These are phyloP conservation scores for Aspergillus cavernicola DNA, from an alignment of 495 filamentous ascomycete species.

Conservation along the genomic window DNA sequence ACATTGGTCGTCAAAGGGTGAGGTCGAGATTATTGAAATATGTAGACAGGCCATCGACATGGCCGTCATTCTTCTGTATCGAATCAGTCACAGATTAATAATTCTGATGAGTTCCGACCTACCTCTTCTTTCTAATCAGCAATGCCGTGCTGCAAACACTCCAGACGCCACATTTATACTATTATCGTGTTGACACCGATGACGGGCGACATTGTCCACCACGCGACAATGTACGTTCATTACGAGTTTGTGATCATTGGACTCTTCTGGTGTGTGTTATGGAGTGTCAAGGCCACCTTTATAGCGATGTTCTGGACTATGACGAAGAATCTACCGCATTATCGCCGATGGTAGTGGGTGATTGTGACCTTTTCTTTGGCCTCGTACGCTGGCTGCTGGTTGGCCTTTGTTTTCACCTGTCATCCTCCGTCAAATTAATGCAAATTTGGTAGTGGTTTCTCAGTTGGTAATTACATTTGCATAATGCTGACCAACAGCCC, in stretches of 20 bases:
- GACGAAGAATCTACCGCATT: constrained; percentile 33
- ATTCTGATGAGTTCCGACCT: too few species aligned
- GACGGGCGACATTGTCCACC: constrained; percentile 22
- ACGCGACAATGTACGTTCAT: constrained; percentile 24
- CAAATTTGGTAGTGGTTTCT: constrained; percentile 23
- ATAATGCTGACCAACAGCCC: neutral
- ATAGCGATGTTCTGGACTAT: constrained; percentile 44
- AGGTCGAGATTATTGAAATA: too few species aligned
- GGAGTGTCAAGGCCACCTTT: constrained; percentile 47
- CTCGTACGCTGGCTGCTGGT: constrained; percentile 35
- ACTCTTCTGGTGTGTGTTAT: constrained; percentile 46
- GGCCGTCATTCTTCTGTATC: too few species aligned
- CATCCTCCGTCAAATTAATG: constrained; percentile 38
- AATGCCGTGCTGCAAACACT: constrained; percentile 43
- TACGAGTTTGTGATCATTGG: constrained; percentile 44
- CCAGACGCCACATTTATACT: constrained; percentile 41
- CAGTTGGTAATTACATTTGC: neutral
- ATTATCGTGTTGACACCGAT: constrained; percentile 26
- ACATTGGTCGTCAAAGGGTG: too few species aligned
- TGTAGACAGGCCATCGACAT: too few species aligned
- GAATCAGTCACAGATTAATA: too few species aligned
- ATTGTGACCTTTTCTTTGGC: constrained; percentile 30
- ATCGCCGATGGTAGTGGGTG: constrained; percentile 36
- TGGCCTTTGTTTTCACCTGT: constrained; percentile 36
- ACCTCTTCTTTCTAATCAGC: constrained; percentile 30